Evolutionary conservation across 164 flowering plant species (phyloP), one percentile per base, ranked within the genome.

Genomic region (Dillenia turbinata): DNA sequence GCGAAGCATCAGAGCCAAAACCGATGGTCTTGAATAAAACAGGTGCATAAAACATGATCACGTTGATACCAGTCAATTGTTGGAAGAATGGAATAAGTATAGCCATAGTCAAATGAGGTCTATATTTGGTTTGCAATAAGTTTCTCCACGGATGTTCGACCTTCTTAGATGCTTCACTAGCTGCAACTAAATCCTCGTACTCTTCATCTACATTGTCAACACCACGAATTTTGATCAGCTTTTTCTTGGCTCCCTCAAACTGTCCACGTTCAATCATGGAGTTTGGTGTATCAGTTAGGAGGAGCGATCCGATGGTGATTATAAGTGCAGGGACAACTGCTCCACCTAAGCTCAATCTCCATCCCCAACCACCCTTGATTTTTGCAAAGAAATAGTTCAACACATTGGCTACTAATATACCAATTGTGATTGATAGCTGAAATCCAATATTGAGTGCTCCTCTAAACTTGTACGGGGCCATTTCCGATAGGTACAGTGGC

Each of bases 231-330:
- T 62, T 60, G 10, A 43, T 57, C 26, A 76, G 69, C 72, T 64
- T 60, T 12, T 13, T 7, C 17, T 48, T 63, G 51, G 74, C 79
- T 55, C 57, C 46, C 7, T 52, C 67, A 2, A 50, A 24, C 9
- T 66, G 9, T 45, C 19, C 59, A 9, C 71, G 71, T 16, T 76
- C 71, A 24, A 76, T 63, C 47, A 76, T 40, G 45, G 73, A 72
- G 66, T 76, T 76, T 47, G 79, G 79, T 7, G 79, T 76, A 48
- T 76, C 79, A 9, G 79, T 74, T 10, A 76, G 76, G 69, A 72
- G 52, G 5, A 72, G 7, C 12, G 74, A 57, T 6, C 76, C 76
- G 1, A 76, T 8, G 47, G 77, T 66, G 9, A 77, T 60, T 64
- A 74, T 66, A 15, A 50, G 8, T 45, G 78, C 81, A 0, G 81